phyloP scores from a whole-genome alignment of 169 alveolate genomes.

The Plasmodium gaboni region DNA sequence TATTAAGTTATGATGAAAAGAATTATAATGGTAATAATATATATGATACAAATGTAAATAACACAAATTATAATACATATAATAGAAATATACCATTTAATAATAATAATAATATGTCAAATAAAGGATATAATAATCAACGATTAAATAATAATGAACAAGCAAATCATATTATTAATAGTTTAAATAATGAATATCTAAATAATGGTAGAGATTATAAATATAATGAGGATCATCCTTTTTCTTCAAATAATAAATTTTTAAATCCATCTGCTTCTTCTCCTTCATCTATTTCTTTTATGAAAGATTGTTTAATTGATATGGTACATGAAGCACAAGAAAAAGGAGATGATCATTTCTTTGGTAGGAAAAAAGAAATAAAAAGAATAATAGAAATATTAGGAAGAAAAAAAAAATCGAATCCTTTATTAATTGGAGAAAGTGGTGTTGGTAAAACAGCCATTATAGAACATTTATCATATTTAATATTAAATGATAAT shows the following conservation, averaged over 20 bases:
- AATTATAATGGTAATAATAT: background rate
- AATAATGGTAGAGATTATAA: constrained; percentile 38
- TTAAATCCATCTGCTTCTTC: constrained; percentile 2
- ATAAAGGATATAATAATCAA: background rate
- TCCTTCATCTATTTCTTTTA: background rate
- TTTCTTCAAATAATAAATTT: constrained; percentile 24
- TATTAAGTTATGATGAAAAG: constrained; percentile 32
- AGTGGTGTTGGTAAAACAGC: constrained; percentile 85
- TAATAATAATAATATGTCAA: background rate
- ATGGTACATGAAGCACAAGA: constrained; percentile 53
- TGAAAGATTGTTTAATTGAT: constrained; percentile 55
- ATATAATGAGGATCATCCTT: constrained; percentile 35
- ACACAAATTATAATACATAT: background rate
- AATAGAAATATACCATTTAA: background rate
- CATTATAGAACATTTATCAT: constrained; percentile 77
- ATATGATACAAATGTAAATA: background rate
- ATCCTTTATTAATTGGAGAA: constrained; percentile 82
- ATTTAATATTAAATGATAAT: constrained; percentile 64
- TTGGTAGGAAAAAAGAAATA: constrained; percentile 84
- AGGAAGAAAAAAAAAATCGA: constrained; percentile 87
- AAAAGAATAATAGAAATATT: constrained; percentile 84
- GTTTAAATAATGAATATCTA: constrained; percentile 44
- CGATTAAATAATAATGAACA: constrained; percentile 20
- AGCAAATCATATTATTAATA: constrained; percentile 11
- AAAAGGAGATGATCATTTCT: constrained; percentile 48